A percentile compares a stretch with the other conserved stretches of the same genome.
Conservation (phyloP, 345 rosid genomes). For the Cardamine resedifolia region DNA sequence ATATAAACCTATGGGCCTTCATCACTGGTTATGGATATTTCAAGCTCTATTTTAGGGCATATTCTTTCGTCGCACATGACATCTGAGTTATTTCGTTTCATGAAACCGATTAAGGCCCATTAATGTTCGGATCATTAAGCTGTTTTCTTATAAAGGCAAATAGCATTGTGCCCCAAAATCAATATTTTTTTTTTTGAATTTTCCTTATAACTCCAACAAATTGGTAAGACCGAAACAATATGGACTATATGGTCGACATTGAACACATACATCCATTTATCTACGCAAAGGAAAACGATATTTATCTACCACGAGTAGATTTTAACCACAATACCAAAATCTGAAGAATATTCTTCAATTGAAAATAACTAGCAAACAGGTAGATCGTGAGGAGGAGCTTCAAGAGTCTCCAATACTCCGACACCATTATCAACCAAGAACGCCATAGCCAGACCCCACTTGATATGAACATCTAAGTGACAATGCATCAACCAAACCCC, state of each 20-base stretch:
- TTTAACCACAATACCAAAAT: slow-evolving; percentile 18
- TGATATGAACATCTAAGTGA: slow-evolving; percentile 88
- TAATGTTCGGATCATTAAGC: neutral
- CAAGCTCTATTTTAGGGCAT: neutral
- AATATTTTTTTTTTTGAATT: neutral
- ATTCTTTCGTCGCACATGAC: neutral
- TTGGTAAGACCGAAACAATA: neutral
- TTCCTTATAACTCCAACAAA: neutral
- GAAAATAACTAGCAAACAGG: slow-evolving; percentile 59
- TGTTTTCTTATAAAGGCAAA: neutral
- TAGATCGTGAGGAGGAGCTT: slow-evolving; percentile 69
- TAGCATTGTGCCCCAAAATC: neutral
- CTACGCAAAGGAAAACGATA: neutral
- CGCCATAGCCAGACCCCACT: slow-evolving; percentile 87
- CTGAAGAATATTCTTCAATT: neutral
- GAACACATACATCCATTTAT: neutral
- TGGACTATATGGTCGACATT: neutral
- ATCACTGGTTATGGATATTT: neutral
- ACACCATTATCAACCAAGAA: slow-evolving; percentile 79
- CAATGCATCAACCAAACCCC: slow-evolving; percentile 97
- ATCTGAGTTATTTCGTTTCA: neutral
- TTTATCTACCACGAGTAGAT: neutral
- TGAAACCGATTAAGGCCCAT: neutral
- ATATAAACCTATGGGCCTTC: neutral
- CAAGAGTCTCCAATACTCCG: slow-evolving; percentile 55